Conservation (phyloP, 306 rosid species). For the Dicorynia guianensis region DNA sequence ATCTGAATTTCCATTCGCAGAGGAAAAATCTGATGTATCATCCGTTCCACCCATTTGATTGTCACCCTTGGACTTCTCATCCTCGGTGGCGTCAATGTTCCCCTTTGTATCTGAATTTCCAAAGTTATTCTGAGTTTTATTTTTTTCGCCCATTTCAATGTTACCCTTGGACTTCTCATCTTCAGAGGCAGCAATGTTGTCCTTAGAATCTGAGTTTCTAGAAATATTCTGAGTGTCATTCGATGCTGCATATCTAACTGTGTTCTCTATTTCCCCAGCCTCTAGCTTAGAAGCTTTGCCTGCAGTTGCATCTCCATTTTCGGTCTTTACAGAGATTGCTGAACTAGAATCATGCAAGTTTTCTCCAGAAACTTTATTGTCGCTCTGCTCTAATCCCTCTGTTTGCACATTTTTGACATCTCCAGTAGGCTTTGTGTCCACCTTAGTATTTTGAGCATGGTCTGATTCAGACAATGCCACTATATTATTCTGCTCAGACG, state of each 20-base stretch:
- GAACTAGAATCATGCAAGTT: constrained; percentile 45
- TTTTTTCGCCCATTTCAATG: constrained; percentile 38
- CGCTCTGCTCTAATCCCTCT: constrained; percentile 43
- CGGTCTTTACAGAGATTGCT: constrained; percentile 37
- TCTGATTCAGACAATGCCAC: constrained; percentile 33
- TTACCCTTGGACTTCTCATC: constrained; percentile 49
- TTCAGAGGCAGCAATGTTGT: constrained; percentile 46
- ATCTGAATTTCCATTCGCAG: constrained; percentile 45
- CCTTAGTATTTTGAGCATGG: constrained; percentile 36
- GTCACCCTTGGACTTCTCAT: constrained; percentile 49
- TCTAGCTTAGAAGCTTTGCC: constrained; percentile 49
- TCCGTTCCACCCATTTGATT: constrained; percentile 42
- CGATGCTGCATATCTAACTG: constrained; percentile 35
- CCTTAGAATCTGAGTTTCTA: constrained; percentile 41
- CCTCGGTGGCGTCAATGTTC: constrained; percentile 44
- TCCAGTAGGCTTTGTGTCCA: constrained; percentile 37
- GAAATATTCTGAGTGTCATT: constrained; percentile 45
- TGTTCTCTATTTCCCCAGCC: constrained; percentile 43
- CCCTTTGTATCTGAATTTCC: constrained; percentile 41
- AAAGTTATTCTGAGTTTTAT: constrained; percentile 30
- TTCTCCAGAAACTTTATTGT: constrained; percentile 41
- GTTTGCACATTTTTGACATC: constrained; percentile 40
- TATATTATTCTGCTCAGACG: constrained; percentile 51
- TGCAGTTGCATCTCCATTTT: constrained; percentile 42
- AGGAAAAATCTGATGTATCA: constrained; percentile 46